Conservation (phyloP, 371 early-diverging fungal genomes). For the Mucor velutinosus region DNA sequence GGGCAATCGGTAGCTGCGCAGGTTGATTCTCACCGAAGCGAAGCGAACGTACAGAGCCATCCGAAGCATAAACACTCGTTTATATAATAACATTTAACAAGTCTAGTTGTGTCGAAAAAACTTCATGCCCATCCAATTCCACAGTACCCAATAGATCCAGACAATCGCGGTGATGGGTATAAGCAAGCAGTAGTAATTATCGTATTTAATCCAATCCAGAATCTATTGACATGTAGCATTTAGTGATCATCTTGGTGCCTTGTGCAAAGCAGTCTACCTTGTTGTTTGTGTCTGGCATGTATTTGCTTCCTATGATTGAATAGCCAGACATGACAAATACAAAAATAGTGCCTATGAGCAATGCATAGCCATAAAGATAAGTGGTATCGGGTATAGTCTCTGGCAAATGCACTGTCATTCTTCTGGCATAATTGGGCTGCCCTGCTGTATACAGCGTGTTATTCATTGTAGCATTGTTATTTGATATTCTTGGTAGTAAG, state of each 20-base stretch:
- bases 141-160: constrained; percentile 77
- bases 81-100: too few species aligned
- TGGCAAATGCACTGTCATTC: constrained; percentile 47
- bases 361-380: constrained; percentile 69
- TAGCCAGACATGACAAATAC: constrained; percentile 68
- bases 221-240: constrained; percentile 31
- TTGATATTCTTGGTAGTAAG: constrained; percentile 13
- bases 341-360: constrained; percentile 63
- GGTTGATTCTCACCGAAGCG: too few species aligned
- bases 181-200: constrained; percentile 83
- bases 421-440: constrained; percentile 31
- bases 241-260: background rate
- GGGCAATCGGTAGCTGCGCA: too few species aligned
- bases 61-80: too few species aligned
- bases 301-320: constrained; percentile 71
- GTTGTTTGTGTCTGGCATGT: constrained; percentile 70
- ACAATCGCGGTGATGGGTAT: constrained; percentile 82
- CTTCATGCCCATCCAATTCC: constrained; percentile 97
- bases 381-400: constrained; percentile 72
- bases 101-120: constrained; percentile 86
- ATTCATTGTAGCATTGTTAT: background rate
- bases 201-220: constrained; percentile 77
- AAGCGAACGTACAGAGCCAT: too few species aligned
- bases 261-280: constrained; percentile 34
- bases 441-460: background rate